phyloP scores from a whole-genome alignment of 2,329 filamentous ascomycete species.

The Penicillium sp. region DNA sequence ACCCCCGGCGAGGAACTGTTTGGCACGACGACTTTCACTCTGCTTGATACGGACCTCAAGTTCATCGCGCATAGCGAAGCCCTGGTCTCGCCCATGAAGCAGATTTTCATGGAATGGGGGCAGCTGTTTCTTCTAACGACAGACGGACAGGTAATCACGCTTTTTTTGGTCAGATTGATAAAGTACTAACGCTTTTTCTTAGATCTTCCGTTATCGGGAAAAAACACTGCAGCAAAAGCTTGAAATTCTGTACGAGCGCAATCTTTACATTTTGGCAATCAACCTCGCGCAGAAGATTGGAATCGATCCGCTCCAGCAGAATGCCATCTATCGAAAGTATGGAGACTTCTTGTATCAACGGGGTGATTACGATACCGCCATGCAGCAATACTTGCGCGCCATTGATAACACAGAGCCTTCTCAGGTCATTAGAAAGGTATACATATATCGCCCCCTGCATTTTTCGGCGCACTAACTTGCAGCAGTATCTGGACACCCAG shows the following conservation, averaged over 20 bases:
- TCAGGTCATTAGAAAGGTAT: conserved; percentile 87
- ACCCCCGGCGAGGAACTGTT: conserved; percentile 75
- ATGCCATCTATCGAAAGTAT: conserved; percentile 88
- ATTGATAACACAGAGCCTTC: conserved; percentile 96
- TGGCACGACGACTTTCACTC: conserved; percentile 81
- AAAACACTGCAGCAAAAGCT: conserved; percentile 87
- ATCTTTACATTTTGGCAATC: conserved; percentile 88
- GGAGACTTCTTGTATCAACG: conserved; percentile 94
- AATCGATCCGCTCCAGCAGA: conserved; percentile 78
- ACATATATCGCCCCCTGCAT: not conserved
- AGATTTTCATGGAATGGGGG: conserved; percentile 84
- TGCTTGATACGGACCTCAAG: conserved; percentile 88
- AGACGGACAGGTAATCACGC: conserved; percentile 77
- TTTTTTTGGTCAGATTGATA: not conserved
- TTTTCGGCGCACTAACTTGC: conserved; percentile 16
- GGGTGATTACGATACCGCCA: conserved; percentile 94
- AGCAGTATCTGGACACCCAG: conserved; percentile 89
- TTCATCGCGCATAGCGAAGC: conserved; percentile 89
- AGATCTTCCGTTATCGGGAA: conserved; percentile 87
- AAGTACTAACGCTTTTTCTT: conserved; percentile 31
- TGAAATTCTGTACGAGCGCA: conserved; percentile 90
- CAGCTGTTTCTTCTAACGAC: conserved; percentile 87
- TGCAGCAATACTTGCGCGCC: conserved; percentile 95
- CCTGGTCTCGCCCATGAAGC: conserved; percentile 75
- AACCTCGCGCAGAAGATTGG: conserved; percentile 89